Evolutionary conservation across 768 basidiomycete species (phyloP).

Genomic region (Lentinula aciculospora): DNA sequence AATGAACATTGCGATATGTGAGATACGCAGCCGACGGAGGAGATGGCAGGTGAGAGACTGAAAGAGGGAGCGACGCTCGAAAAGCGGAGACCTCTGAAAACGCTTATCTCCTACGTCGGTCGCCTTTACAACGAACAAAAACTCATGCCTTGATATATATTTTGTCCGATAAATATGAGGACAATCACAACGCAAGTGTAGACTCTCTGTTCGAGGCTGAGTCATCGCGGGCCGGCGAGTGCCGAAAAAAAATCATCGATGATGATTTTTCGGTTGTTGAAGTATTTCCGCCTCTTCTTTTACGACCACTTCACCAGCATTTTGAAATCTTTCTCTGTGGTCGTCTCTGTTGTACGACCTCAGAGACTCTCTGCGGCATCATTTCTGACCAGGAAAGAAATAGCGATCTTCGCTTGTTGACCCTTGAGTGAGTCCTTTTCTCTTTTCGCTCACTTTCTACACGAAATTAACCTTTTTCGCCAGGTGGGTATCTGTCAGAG

Average conservation of each 20-base stretch:
- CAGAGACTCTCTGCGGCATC: slow-evolving; percentile 33
- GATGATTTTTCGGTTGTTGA: background rate
- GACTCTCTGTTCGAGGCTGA: too few species aligned
- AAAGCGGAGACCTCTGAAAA: too few species aligned
- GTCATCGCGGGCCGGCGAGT: background rate
- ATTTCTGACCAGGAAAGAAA: slow-evolving; percentile 78
- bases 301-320: background rate
- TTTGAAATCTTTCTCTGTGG: slow-evolving; percentile 11
- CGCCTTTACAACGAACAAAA: too few species aligned
- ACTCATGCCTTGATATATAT: too few species aligned
- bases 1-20: too few species aligned
- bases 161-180: too few species aligned
- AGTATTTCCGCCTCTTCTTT: background rate
- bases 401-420: slow-evolving; percentile 76
- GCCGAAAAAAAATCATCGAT: background rate
- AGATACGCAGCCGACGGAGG: too few species aligned
- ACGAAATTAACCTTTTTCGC: slow-evolving; percentile 10
- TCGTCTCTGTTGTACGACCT: slow-evolving; percentile 29
- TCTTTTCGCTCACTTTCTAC: slow-evolving; percentile 4
- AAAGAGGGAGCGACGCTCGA: too few species aligned
- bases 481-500: slow-evolving; percentile 80
- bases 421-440: slow-evolving; percentile 59
- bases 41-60: too few species aligned
- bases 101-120: too few species aligned
- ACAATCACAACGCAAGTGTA: too few species aligned